Percentiles rank a stretch among this genome's conserved stretches.
Conservation (phyloP, 73 alveolate species). For the Effrenium voratum region DNA sequence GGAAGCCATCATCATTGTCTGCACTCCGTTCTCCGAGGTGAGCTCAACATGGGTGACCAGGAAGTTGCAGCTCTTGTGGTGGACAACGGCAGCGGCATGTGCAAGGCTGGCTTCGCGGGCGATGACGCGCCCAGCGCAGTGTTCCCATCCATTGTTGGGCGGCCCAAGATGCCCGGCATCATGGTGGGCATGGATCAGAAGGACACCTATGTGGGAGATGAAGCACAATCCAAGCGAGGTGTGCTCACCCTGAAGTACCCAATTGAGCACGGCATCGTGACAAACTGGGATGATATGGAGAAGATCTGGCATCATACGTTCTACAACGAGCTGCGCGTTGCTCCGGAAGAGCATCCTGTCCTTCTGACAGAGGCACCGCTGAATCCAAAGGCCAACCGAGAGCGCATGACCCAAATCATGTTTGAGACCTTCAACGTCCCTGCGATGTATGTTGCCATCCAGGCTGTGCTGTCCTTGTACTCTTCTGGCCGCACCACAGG, state of each 20-base stretch:
- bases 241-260: constrained; percentile 98
- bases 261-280: constrained; percentile 97
- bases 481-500: constrained; percentile 98
- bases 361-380: constrained; percentile 97
- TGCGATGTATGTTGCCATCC: constrained; percentile 98
- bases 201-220: constrained; percentile 98
- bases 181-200: constrained; percentile 87
- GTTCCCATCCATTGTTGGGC: constrained; percentile 99
- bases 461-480: constrained; percentile 97
- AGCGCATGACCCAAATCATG: constrained; percentile 97
- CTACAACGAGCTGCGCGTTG: constrained; percentile 95
- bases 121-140: constrained; percentile 99
- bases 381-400: constrained; percentile 97
- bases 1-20: too few species aligned
- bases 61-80: constrained; percentile 94
- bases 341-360: constrained; percentile 97
- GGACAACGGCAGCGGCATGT: constrained; percentile 97
- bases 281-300: constrained; percentile 95
- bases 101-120: constrained; percentile 99
- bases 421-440: constrained; percentile 98
- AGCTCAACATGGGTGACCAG: too few species aligned
- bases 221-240: constrained; percentile 99
- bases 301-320: constrained; percentile 98
- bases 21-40: too few species aligned
- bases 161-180: constrained; percentile 98